phyloP scores from a whole-genome alignment of 1,284 basidiomycete genomes.

The Wolfiporia cocos region DNA sequence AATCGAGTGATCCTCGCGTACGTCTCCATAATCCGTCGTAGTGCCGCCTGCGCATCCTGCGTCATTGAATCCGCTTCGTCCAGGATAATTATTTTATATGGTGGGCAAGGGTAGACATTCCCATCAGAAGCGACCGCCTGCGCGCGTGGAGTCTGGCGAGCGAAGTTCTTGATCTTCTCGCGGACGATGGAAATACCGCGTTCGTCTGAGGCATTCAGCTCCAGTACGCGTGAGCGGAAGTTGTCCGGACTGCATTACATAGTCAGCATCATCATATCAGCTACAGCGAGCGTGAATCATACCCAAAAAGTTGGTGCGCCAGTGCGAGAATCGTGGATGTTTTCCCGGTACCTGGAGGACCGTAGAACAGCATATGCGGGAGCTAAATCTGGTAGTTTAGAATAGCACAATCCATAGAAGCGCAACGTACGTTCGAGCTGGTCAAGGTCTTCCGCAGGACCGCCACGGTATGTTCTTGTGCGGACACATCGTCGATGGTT shows the following conservation, averaged over 20 bases:
- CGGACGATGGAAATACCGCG: constrained; percentile 95
- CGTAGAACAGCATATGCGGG: constrained; percentile 99
- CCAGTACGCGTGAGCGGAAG: constrained; percentile 89
- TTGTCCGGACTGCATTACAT: constrained; percentile 73
- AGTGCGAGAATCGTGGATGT: constrained; percentile 97
- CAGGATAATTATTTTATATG: constrained; percentile 98
- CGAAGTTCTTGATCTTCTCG: constrained; percentile 99
- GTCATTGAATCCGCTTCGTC: constrained; percentile 99
- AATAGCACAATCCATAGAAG: neutral
- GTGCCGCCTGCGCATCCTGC: constrained; percentile 94
- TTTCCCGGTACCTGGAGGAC: constrained; percentile 98
- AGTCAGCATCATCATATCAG: neutral
- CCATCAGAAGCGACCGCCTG: constrained; percentile 72
- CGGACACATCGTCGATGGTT: constrained; percentile 96
- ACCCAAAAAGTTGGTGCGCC: constrained; percentile 94
- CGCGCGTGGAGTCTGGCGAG: constrained; percentile 88
- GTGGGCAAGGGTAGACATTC: constrained; percentile 89
- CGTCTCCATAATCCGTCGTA: constrained; percentile 97
- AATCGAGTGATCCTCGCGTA: constrained; percentile 96
- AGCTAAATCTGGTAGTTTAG: constrained; percentile 46
- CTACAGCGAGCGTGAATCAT: constrained; percentile 16
- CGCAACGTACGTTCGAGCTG: constrained; percentile 87
- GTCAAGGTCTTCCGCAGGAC: constrained; percentile 89
- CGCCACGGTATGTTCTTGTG: constrained; percentile 94
- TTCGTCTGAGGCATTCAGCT: constrained; percentile 99